A percentile compares a stretch with the other conserved stretches of the same genome.
phyloP scores from a whole-genome alignment of 495 filamentous ascomycete genomes.

The Hypoxylon perforatum region DNA sequence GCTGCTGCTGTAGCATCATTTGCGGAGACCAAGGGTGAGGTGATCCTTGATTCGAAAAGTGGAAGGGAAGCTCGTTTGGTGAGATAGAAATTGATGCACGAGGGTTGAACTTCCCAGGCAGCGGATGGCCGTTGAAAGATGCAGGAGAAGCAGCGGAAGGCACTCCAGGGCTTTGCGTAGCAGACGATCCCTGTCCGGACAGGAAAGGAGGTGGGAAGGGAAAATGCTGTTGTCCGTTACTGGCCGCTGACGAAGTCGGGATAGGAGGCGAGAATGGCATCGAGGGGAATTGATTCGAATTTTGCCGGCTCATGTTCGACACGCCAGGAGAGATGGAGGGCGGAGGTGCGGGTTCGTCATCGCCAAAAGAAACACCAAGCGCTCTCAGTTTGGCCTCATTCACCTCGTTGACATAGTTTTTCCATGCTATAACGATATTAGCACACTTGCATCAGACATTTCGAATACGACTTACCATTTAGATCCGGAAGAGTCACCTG shows the following conservation, averaged over 20 bases:
- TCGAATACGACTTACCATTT: constrained; percentile 51
- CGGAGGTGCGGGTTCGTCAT: constrained; percentile 70
- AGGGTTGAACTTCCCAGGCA: constrained; percentile 61
- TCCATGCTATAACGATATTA: constrained; percentile 72
- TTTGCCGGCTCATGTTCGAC: constrained; percentile 65
- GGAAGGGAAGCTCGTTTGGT: constrained; percentile 55
- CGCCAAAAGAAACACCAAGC: constrained; percentile 82
- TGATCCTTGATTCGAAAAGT: constrained; percentile 54
- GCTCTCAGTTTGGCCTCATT: constrained; percentile 91
- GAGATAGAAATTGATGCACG: constrained; percentile 65
- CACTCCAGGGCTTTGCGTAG: constrained; percentile 67
- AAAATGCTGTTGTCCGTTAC: constrained; percentile 68
- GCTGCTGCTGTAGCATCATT: constrained; percentile 62
- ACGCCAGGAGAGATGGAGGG: constrained; percentile 62
- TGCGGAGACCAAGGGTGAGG: constrained; percentile 67
- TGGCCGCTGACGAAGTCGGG: constrained; percentile 71
- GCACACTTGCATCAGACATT: constrained; percentile 7
- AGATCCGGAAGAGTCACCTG: constrained; percentile 81
- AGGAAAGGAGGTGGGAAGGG: constrained; percentile 69
- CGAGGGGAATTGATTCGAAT: constrained; percentile 70
- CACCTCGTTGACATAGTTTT: constrained; percentile 80
- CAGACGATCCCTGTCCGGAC: constrained; percentile 60
- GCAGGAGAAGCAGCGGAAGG: constrained; percentile 63
- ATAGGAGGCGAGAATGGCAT: constrained; percentile 80
- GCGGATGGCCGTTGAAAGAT: constrained; percentile 63